Base-by-base conservation (phyloP, 306 rosid genomes). In the Corylus heterophylla region DNA sequence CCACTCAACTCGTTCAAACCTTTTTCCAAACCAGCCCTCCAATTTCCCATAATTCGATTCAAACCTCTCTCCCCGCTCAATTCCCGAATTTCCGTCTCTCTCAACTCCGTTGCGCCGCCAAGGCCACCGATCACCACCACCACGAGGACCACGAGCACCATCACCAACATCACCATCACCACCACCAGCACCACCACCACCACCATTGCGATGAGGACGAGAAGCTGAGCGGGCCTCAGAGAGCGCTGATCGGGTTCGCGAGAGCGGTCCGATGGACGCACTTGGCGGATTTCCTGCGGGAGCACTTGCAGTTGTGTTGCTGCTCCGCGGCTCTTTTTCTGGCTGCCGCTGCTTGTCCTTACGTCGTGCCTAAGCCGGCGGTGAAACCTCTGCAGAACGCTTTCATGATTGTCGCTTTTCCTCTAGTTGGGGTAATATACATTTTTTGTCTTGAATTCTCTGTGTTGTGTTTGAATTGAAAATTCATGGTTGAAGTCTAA, bases 241-340 rank as follows among this genome's bases (percentile, higher is more conserved):
- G 69, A 82, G 91, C 90, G 82, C 44, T 95, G 58, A 59, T 93
- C 62, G 76, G 80, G 55, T 90, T 95, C 80, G 96, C 99, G 13
- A 88, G 83, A 83, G 97, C 93, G 11, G 90, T 87, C 44, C 85
- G 85, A 75, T 91, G 99, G 99, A 84, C 85, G 54, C 90, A 93
- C 71, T 85, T 93, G 73, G 98, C 99, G 12, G 81, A 89, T 79
- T 86, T 83, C 78, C 77, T 93, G 20, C 81, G 97, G 81, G 98
- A 93, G 92, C 88, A 95, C 77, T 83, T 95, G 89, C 92, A 93
- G 14, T 86, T 95, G 56, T 95, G 99, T 73, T 89, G 92, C 83
- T 81, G 83, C 79, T 93, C 99, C 48, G 22, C 99, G 0, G 93
- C 89, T 45, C 75, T 95, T 25, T 89, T 95, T 35, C 88, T 95